phyloP scores from a whole-genome alignment of 768 basidiomycete species.

The Suillus luteus region DNA sequence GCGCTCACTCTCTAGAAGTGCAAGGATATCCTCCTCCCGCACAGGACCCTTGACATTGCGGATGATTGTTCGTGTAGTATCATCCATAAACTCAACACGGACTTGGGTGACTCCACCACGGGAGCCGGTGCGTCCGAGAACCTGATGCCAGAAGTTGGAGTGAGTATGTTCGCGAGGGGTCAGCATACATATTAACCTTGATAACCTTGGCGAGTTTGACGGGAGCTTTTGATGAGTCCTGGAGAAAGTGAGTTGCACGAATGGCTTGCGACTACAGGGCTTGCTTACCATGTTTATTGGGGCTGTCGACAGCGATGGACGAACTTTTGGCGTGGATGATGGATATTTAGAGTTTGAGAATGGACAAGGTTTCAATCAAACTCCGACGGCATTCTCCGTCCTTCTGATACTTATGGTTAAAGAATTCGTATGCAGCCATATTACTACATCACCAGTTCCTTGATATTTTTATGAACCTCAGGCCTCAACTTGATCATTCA shows the following conservation, averaged over 20 bases:
- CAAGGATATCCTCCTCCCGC: slow-evolving; percentile 92
- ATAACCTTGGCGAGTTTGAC: slow-evolving; percentile 98
- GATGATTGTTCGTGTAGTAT: slow-evolving; percentile 92
- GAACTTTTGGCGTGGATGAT: slow-evolving; percentile 12
- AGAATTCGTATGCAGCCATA: too few species aligned
- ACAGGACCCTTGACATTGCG: slow-evolving; percentile 99
- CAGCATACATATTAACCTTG: slow-evolving; percentile 61
- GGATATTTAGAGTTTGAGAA: slow-evolving; percentile 10
- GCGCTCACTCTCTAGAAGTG: slow-evolving; percentile 96
- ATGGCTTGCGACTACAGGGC: not conserved
- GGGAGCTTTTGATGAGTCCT: slow-evolving; percentile 88
- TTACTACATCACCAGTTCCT: too few species aligned
- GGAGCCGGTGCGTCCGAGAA: slow-evolving; percentile 97
- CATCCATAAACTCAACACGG: slow-evolving; percentile 99
- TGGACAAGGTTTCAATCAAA: slow-evolving; percentile 12
- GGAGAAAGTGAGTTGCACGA: not conserved
- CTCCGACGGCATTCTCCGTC: slow-evolving; percentile 12
- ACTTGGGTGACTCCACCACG: slow-evolving; percentile 99
- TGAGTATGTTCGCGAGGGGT: not conserved
- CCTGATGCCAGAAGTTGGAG: slow-evolving; percentile 47
- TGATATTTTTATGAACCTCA: too few species aligned
- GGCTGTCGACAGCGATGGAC: slow-evolving; percentile 9
- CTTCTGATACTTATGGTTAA: not conserved
- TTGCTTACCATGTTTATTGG: slow-evolving; percentile 14
- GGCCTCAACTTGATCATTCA: too few species aligned